Conservation (phyloP, 352 stramenopile species). For the Phytopythium litorale region DNA sequence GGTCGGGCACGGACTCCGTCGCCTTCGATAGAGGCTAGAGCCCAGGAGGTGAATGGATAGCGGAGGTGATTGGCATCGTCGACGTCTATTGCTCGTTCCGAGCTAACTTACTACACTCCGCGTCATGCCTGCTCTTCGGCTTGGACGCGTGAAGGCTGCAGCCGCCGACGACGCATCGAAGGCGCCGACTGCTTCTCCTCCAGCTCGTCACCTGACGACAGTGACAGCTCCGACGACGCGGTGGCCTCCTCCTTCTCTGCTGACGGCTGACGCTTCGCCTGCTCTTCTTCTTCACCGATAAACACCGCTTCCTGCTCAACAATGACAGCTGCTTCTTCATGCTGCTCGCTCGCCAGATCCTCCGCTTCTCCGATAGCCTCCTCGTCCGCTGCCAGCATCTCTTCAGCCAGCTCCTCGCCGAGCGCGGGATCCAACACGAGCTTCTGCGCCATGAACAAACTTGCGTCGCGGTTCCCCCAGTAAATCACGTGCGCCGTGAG, state of each 20-base stretch:
- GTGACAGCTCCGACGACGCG: constrained; percentile 33
- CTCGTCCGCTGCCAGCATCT: constrained; percentile 7
- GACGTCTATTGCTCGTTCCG: no score
- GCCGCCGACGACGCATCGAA: constrained; percentile 8
- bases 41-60: no score
- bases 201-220: constrained; percentile 19
- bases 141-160: not conserved
- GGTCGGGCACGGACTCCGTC: no score
- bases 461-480: constrained; percentile 90
- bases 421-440: constrained; percentile 68
- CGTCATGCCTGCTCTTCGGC: not conserved
- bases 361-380: constrained; percentile 3
- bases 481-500: constrained; percentile 92
- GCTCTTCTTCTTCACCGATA: not conserved
- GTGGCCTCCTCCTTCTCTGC: constrained; percentile 29
- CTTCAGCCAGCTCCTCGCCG: constrained; percentile 16
- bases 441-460: constrained; percentile 90
- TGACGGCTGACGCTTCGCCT: not conserved
- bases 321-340: constrained; percentile 1
- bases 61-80: no score
- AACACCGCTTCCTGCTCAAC: constrained; percentile 4
- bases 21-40: no score
- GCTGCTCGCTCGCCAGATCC: constrained; percentile 8
- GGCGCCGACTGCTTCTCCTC: constrained; percentile 9
- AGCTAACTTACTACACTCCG: not conserved